Conservation (phyloP, 1,139 yeast species). For the Yamadazyma sp. region DNA sequence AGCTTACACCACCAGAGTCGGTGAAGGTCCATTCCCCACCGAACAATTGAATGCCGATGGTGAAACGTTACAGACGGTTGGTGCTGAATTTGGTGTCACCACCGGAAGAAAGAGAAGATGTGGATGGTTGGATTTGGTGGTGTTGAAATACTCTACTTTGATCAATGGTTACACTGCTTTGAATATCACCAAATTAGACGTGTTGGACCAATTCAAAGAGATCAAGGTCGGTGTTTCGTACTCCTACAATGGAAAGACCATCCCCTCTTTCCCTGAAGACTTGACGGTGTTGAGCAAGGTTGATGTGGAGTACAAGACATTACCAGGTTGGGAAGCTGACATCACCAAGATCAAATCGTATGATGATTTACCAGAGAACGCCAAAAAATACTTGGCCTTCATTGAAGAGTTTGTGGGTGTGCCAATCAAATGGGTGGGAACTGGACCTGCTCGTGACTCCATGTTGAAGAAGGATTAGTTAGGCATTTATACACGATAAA, state of each 20-base stretch:
- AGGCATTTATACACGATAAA: neutral
- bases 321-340: slow-evolving; percentile 93
- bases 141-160: slow-evolving; percentile 82
- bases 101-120: slow-evolving; percentile 99
- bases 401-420: slow-evolving; percentile 83
- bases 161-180: slow-evolving; percentile 94
- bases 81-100: slow-evolving; percentile 97
- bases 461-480: slow-evolving; percentile 52
- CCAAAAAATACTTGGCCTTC: slow-evolving; percentile 76
- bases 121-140: slow-evolving; percentile 98
- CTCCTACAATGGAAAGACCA: slow-evolving; percentile 69
- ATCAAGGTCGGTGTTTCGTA: slow-evolving; percentile 86
- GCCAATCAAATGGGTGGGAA: slow-evolving; percentile 96
- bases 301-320: slow-evolving; percentile 83
- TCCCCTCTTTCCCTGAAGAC: slow-evolving; percentile 91
- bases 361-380: slow-evolving; percentile 83
- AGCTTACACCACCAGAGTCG: slow-evolving; percentile 98
- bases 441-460: slow-evolving; percentile 94
- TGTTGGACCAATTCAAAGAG: slow-evolving; percentile 84
- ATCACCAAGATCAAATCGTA: slow-evolving; percentile 71
- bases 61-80: slow-evolving; percentile 82
- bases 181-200: slow-evolving; percentile 94
- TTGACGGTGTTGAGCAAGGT: slow-evolving; percentile 76
- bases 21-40: slow-evolving; percentile 99
- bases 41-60: slow-evolving; percentile 91